Percentiles rank a stretch among this genome's conserved stretches.
These are phyloP conservation scores for Bathelium albidoporum DNA, from an alignment of 495 filamentous ascomycete genomes.

Conservation along the genomic window DNA sequence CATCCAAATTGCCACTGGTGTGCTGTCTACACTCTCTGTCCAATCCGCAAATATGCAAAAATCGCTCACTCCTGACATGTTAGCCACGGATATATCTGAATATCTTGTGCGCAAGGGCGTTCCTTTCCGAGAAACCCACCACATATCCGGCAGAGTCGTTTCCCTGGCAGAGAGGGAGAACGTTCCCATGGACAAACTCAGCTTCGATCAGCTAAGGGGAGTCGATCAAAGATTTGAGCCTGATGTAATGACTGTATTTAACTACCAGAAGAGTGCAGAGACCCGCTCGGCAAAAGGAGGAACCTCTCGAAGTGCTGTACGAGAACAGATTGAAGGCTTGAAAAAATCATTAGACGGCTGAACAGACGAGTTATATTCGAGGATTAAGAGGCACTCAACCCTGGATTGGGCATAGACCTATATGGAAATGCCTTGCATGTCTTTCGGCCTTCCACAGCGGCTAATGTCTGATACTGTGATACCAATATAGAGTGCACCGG, in stretches of 20 bases:
- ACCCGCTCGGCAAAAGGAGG: slow-evolving; percentile 71
- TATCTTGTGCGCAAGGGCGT: slow-evolving; percentile 87
- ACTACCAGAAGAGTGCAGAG: slow-evolving; percentile 85
- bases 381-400: neutral
- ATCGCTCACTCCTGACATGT: slow-evolving; percentile 56
- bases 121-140: slow-evolving; percentile 73
- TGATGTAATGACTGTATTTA: slow-evolving; percentile 63
- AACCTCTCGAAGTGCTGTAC: slow-evolving; percentile 61
- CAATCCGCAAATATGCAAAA: slow-evolving; percentile 67
- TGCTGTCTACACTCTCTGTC: slow-evolving; percentile 54
- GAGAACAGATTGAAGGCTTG: slow-evolving; percentile 68
- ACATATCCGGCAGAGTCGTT: slow-evolving; percentile 76
- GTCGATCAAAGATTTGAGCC: slow-evolving; percentile 65
- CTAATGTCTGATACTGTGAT: no score
- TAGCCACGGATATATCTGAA: slow-evolving; percentile 65
- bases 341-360: slow-evolving; percentile 32
- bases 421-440: no score
- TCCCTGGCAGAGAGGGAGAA: slow-evolving; percentile 59
- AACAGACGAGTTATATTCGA: neutral
- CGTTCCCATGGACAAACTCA: slow-evolving; percentile 67
- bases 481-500: no score
- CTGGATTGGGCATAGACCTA: no score
- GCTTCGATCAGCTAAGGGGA: slow-evolving; percentile 56
- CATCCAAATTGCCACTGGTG: slow-evolving; percentile 76
- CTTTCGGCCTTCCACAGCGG: no score